Conservation (phyloP, 257 asterid species). For the Scutellaria minor region DNA sequence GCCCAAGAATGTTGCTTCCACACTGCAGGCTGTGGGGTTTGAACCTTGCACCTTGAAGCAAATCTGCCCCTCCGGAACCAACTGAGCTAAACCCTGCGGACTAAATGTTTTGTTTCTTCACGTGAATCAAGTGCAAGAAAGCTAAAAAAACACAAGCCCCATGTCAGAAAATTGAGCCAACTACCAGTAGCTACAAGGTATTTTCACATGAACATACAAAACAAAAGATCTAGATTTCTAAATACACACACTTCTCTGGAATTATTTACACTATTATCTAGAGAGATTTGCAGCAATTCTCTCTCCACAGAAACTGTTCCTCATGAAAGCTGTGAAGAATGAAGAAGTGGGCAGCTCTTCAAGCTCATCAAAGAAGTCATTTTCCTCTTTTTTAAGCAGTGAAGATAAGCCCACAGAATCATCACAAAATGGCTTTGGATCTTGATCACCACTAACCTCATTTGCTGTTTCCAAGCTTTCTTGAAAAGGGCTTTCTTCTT, state of each 20-base stretch:
- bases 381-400: slow-evolving; percentile 52
- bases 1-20: no score
- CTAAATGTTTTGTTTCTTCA: slow-evolving; percentile 22
- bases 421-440: slow-evolving; percentile 35
- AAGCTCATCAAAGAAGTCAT: slow-evolving; percentile 74
- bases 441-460: slow-evolving; percentile 26
- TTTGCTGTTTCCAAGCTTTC: slow-evolving; percentile 36
- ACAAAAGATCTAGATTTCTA: not conserved
- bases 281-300: slow-evolving; percentile 54
- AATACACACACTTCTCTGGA: slow-evolving; percentile 16
- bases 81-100: no score
- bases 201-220: slow-evolving; percentile 36
- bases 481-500: slow-evolving; percentile 42
- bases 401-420: slow-evolving; percentile 26
- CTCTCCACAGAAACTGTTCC: slow-evolving; percentile 48
- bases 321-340: slow-evolving; percentile 56
- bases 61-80: no score
- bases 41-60: no score
- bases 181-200: slow-evolving; percentile 22
- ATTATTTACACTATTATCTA: not conserved
- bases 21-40: no score
- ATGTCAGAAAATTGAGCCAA: slow-evolving; percentile 29
- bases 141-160: slow-evolving; percentile 5
- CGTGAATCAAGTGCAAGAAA: slow-evolving; percentile 37
- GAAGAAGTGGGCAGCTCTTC: slow-evolving; percentile 74